Evolutionary conservation across 306 rosid species (phyloP), one percentile per base, ranked within the genome.

Genomic region (Alnus glutinosa): DNA sequence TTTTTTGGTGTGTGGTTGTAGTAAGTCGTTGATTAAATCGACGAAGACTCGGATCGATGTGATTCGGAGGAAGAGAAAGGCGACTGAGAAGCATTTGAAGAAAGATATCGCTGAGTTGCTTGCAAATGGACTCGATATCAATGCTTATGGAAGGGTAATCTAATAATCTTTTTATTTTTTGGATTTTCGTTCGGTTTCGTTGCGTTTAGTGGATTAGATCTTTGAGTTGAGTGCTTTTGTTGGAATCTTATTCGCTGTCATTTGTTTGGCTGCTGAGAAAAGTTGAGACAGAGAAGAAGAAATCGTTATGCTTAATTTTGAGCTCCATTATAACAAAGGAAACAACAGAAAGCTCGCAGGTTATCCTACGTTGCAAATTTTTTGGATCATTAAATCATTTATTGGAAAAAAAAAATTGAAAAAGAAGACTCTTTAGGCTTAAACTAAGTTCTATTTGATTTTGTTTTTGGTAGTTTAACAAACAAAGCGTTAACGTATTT

Each of bases 31-130:
- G 90, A 88, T 96, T 73, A 91, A 96, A 81, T 74, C 77, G 87
- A 93, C 92, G 77, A 96, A 91, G 84, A 85, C 84, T 79, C 96
- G 98, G 91, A 96, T 96, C 91, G 97, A 96, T 85, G 91, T 87
- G 88, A 82, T 96, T 71, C 89, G 93, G 89, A 89, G 97, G 87
- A 96, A 88, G 94, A 88, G 92, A 86, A 93, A 88, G 80, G 99
- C 98, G 46, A 88, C 96, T 71, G 93, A 93, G 92, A 95, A 91
- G 90, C 91, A 93, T 85, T 81, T 95, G 52, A 91, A 85, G 93
- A 87, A 89, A 69, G 99, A 95, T 70, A 84, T 95, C 10, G 99
- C 93, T 78, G 98, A 95, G 90, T 90, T 95, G 63, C 89, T 95
- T 36, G 79, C 81, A 16, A 85, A 90, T 86, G 96, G 94, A n/a